Conservation (phyloP, 805 yeast genomes). For the Metschnikowia baotianmanensis region DNA sequence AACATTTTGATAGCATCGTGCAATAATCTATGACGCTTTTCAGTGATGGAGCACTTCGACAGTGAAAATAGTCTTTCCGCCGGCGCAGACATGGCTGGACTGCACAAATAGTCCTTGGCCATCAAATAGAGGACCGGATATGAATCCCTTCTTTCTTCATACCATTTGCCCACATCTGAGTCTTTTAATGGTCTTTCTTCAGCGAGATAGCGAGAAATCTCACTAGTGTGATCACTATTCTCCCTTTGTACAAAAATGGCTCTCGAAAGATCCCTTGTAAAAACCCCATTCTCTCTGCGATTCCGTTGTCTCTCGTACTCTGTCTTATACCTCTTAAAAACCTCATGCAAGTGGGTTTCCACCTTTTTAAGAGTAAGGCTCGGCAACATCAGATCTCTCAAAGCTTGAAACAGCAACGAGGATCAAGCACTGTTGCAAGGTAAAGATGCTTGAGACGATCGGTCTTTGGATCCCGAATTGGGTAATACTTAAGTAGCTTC, state of each 20-base stretch:
- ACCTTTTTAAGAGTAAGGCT: no score
- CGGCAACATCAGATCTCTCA: no score
- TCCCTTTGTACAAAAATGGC: background rate
- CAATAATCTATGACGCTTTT: background rate
- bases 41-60: background rate
- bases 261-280: no score
- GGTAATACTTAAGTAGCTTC: background rate
- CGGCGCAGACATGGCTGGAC: conserved; percentile 1
- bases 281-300: no score
- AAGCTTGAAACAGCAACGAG: background rate
- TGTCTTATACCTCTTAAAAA: no score
- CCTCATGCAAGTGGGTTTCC: no score
- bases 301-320: no score
- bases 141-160: background rate
- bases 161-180: background rate
- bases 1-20: conserved; percentile 1
- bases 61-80: background rate
- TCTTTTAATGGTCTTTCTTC: conserved; percentile 1
- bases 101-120: conserved; percentile 3
- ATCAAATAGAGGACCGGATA: background rate
- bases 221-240: background rate
- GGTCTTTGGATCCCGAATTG: background rate
- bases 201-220: background rate
- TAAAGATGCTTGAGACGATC: background rate
- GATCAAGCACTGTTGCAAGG: conserved; percentile 3